A percentile compares a stretch with the other conserved stretches of the same genome.
phyloP scores from a whole-genome alignment of 2,329 filamentous ascomycete genomes.

The Cladophialophora immunda region DNA sequence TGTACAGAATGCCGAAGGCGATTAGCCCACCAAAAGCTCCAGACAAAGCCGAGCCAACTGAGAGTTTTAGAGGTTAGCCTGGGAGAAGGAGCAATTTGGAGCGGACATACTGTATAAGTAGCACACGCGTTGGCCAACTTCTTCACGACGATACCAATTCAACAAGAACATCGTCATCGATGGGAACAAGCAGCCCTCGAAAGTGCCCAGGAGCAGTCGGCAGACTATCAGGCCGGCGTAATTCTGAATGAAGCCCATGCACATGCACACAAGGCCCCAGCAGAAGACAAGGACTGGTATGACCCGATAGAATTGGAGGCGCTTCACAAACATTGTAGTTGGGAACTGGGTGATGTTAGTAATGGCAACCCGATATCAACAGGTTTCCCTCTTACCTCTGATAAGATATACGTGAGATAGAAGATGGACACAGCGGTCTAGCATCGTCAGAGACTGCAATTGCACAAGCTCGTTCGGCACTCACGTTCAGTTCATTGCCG shows the following conservation, averaged over 20 bases:
- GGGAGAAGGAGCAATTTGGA: not conserved
- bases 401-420: slow-evolving; percentile 22
- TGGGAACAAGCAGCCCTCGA: slow-evolving; percentile 56
- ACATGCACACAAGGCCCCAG: slow-evolving; percentile 61
- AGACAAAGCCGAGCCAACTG: slow-evolving; percentile 44
- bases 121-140: slow-evolving; percentile 51
- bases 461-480: not conserved
- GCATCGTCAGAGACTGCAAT: slow-evolving; percentile 3
- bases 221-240: slow-evolving; percentile 61
- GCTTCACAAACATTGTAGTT: slow-evolving; percentile 59
- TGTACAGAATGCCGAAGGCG: slow-evolving; percentile 33
- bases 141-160: slow-evolving; percentile 52
- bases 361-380: slow-evolving; percentile 61
- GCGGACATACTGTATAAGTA: slow-evolving; percentile 48
- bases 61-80: slow-evolving; percentile 1
- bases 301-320: slow-evolving; percentile 56
- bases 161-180: slow-evolving; percentile 52
- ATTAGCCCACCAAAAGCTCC: slow-evolving; percentile 53
- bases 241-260: slow-evolving; percentile 62
- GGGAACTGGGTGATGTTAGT: slow-evolving; percentile 59
- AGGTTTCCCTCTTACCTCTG: slow-evolving; percentile 43
- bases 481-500: slow-evolving; percentile 50
- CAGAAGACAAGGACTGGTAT: slow-evolving; percentile 61
- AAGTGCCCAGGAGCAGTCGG: slow-evolving; percentile 65
- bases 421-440: slow-evolving; percentile 26